A percentile compares a stretch with the other conserved stretches of the same genome.
Evolutionary conservation across 768 basidiomycete genomes (phyloP).

Genomic region (Agrocybe chaxingu): DNA sequence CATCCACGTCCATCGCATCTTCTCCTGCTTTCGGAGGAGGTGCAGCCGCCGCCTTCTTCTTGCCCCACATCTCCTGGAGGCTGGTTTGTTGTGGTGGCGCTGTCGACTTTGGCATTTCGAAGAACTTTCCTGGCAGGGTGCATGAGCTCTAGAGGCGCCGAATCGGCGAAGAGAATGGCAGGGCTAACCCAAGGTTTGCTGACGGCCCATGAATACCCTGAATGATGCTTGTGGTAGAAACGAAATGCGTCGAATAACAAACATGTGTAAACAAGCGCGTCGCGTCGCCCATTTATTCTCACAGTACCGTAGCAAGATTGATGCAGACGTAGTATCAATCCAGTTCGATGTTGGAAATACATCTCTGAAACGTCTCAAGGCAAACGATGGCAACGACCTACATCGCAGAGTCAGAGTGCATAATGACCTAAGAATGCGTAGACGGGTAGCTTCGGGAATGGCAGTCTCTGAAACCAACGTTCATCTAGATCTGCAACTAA

Average conservation of each 20-base stretch:
- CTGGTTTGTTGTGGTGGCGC: slow-evolving; percentile 76
- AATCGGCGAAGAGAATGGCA: background rate
- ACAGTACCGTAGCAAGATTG: too few species aligned
- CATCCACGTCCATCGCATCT: slow-evolving; percentile 28
- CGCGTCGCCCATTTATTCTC: slow-evolving; percentile 16
- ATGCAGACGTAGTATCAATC: too few species aligned
- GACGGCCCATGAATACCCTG: slow-evolving; percentile 52
- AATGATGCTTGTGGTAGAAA: slow-evolving; percentile 25
- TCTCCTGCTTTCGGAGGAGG: slow-evolving; percentile 19
- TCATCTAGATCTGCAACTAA: too few species aligned
- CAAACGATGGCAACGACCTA: too few species aligned
- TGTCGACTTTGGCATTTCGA: slow-evolving; percentile 63
- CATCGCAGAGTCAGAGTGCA: too few species aligned
- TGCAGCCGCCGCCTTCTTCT: slow-evolving; percentile 33
- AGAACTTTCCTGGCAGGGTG: slow-evolving; percentile 59
- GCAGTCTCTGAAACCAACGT: too few species aligned
- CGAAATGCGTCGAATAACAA: slow-evolving; percentile 32
- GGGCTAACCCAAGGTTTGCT: slow-evolving; percentile 65
- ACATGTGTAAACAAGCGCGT: slow-evolving; percentile 46
- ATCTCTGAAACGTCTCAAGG: too few species aligned
- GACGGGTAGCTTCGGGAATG: too few species aligned
- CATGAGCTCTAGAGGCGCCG: slow-evolving; percentile 2
- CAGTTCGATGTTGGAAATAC: too few species aligned
- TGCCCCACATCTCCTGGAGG: slow-evolving; percentile 72
- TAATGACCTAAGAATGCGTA: too few species aligned